Evolutionary conservation across 176 grass and related monocot species (phyloP).

Genomic region (Oryza brachyantha): DNA sequence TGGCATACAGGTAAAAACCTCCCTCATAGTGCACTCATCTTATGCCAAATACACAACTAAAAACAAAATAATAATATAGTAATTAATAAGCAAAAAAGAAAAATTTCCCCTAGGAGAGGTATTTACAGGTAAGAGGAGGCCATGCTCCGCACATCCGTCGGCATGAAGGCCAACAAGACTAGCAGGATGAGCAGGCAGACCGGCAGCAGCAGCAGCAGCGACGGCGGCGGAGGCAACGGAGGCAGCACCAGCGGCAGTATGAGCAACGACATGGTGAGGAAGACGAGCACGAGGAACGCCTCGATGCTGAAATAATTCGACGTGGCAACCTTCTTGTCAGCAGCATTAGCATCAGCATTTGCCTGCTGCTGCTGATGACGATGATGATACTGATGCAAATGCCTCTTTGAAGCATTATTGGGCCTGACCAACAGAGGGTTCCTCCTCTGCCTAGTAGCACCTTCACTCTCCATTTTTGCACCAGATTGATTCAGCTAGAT

Average conservation of each 20-base stretch:
- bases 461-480: not conserved
- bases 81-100: not conserved
- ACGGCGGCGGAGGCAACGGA: conserved; percentile 64
- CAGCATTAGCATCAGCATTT: conserved; percentile 16
- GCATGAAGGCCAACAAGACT: conserved; percentile 60
- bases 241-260: conserved; percentile 74
- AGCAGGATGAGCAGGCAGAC: conserved; percentile 64
- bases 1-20: too few species aligned
- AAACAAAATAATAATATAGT: not conserved
- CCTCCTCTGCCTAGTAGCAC: conserved; percentile 23
- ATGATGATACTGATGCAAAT: conserved; percentile 9
- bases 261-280: conserved; percentile 51
- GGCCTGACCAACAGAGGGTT: not conserved
- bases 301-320: conserved; percentile 53
- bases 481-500: not conserved
- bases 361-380: conserved; percentile 9
- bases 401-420: conserved; percentile 20
- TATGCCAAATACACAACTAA: conserved; percentile 16
- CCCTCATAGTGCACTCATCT: too few species aligned
- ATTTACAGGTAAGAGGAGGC: conserved; percentile 64
- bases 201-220: conserved; percentile 57
- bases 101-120: not conserved
- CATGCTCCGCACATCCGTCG: conserved; percentile 47
- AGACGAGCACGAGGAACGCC: conserved; percentile 49
- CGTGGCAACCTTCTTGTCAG: conserved; percentile 24